A percentile compares a stretch with the other conserved stretches of the same genome.
Evolutionary conservation across 306 rosid genomes (phyloP).

Genomic region (Ammopiptanthus mongolicus): DNA sequence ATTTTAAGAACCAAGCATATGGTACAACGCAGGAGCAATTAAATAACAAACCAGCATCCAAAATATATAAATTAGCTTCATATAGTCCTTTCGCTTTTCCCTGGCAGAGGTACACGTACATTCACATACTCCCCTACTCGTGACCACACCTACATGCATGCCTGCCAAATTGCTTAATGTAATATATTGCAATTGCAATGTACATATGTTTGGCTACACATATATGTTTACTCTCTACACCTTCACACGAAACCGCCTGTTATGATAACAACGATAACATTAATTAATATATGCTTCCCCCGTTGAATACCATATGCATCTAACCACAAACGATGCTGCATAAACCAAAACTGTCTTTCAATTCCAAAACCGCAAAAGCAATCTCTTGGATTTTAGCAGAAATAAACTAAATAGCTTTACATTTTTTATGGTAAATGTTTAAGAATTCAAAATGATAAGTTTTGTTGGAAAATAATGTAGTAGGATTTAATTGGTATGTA

Average conservation of each 20-base stretch:
- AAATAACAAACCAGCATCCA: no score
- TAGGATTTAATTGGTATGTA: no score
- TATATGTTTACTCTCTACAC: not conserved
- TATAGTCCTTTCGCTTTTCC: constrained; percentile 8
- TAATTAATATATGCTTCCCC: not conserved
- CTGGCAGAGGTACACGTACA: not conserved
- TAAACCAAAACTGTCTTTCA: constrained; percentile 37
- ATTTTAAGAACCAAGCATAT: not conserved
- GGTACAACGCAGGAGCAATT: no score
- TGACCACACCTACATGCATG: not conserved
- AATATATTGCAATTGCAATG: not conserved
- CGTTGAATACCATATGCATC: constrained; percentile 3
- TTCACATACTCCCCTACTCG: not conserved
- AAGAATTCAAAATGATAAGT: no score
- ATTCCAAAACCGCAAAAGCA: constrained; percentile 37
- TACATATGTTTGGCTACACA: not conserved
- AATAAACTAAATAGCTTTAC: not conserved
- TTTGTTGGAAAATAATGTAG: no score
- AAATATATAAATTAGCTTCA: no score
- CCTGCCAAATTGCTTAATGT: not conserved
- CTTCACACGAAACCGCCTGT: not conserved
- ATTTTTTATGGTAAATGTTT: no score
- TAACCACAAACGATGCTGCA: constrained; percentile 32
- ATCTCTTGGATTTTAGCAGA: not conserved
- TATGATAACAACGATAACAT: not conserved